Percentiles rank a stretch among this genome's conserved stretches.
These are phyloP conservation scores for Citrus maxima DNA, from an alignment of 345 rosid genomes.

Conservation along the genomic window DNA sequence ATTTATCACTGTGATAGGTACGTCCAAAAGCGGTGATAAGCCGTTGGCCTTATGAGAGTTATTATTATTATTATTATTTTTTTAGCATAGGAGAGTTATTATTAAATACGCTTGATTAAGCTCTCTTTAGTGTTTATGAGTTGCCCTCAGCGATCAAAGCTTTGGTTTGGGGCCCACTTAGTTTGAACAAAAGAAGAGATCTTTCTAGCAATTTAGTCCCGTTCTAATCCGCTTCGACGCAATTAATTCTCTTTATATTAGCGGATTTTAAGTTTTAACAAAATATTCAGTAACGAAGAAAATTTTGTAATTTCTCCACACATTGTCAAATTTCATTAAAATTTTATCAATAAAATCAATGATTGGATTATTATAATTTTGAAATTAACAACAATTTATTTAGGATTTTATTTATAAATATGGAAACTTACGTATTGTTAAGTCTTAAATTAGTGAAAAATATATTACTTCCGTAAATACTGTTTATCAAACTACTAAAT, in stretches of 20 bases:
- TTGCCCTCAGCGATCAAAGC: background rate
- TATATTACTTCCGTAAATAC: too few relatives aligned
- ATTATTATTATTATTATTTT: background rate
- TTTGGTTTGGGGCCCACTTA: too few relatives aligned
- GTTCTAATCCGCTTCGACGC: too few relatives aligned
- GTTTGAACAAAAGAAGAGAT: too few relatives aligned
- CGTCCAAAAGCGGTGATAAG: rapidly evolving
- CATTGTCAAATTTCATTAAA: background rate
- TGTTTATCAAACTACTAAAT: background rate
- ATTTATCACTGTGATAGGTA: conserved; percentile 7
- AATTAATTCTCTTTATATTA: too few relatives aligned
- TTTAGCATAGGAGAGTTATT: background rate
- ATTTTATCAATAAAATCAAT: too few relatives aligned
- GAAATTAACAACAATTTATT: background rate
- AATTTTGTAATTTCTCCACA: background rate
- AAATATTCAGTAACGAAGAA: too few relatives aligned
- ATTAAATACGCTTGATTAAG: background rate
- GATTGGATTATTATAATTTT: too few relatives aligned
- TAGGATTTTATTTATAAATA: too few relatives aligned
- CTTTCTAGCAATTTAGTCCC: too few relatives aligned
- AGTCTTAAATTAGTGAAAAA: too few relatives aligned
- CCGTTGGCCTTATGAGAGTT: rapidly evolving
- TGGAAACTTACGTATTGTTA: too few relatives aligned
- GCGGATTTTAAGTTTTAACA: background rate
- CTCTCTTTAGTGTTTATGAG: background rate